Base-by-base conservation (phyloP, 2,329 filamentous ascomycete species). In the Fusarium floridanum region DNA sequence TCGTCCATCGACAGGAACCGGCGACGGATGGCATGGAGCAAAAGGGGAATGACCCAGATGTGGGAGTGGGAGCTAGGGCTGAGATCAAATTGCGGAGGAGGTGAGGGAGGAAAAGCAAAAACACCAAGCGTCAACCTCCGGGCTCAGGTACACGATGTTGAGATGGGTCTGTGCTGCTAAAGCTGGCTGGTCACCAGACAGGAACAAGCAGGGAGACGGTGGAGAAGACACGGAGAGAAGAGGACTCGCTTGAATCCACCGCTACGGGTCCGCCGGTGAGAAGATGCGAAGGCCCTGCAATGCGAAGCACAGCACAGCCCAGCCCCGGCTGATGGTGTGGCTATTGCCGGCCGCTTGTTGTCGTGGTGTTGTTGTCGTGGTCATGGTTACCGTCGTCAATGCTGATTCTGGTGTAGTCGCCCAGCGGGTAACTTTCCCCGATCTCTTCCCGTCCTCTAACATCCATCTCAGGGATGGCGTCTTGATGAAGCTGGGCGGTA, bases 31-130 rank as follows among this genome's bases (percentile, higher is more conserved):
- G 27, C 27, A 48, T 41, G 59, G 45, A 62, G 41, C 32, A 22
- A 50, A 61, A 50, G 59, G 41, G 37, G 41, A 37, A 50, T 29
- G 27, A 48, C 16, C 61, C 34, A 60, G 36, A 34, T 37, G 11
- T 50, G 45, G 45, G 62, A 69, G 64, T 48, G 43, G 43, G 62
- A 69, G 61, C 71, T 74, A 74, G 68, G 68, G 71, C 68, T 74
- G 61, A 74, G 61, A 64, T 74, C 61, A 70, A 63, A 70, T 72
- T 74, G 72, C 55, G 72, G 72, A 74, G 71, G 41, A 45, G 32
- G 37, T 68, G 29, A 67, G 60, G 34, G 63, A 53, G 48, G 57
- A 56, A 64, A 64, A 74, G 37, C 12, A 64, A 63, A 64, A 64
- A 36, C 59, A 63, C 55, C 55, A 41, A 71, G 67, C 67, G 59